Evolutionary conservation across 2,329 filamentous ascomycete species (phyloP).

Genomic region (Leptographium galeiforme): DNA sequence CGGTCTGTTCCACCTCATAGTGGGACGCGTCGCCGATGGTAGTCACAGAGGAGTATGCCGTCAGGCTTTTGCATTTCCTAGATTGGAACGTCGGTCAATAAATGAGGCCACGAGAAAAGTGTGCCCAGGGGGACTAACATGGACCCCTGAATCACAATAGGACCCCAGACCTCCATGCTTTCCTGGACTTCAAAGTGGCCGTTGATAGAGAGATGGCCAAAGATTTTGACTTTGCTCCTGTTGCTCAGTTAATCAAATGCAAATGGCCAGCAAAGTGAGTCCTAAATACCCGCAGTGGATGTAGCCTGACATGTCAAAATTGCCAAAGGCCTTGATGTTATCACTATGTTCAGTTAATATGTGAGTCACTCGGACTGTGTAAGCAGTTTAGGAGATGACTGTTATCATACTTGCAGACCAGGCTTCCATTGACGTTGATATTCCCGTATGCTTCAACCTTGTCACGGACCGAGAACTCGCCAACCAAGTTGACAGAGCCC

Average conservation of each 20-base stretch:
- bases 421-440: conserved; percentile 26
- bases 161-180: conserved; percentile 32
- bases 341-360: conserved; percentile 17
- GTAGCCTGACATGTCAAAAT: conserved; percentile 27
- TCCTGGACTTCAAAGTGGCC: conserved; percentile 28
- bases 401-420: conserved; percentile 26
- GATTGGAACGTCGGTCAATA: not conserved
- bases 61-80: conserved; percentile 28
- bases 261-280: not conserved
- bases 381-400: not conserved
- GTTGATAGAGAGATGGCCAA: conserved; percentile 29
- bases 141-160: conserved; percentile 29
- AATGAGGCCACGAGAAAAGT: not conserved
- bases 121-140: conserved; percentile 19
- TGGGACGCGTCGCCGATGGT: conserved; percentile 30
- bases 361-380: no score
- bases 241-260: conserved; percentile 3
- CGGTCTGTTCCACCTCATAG: conserved; percentile 28
- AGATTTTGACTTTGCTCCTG: conserved; percentile 32
- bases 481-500: conserved; percentile 28
- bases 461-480: conserved; percentile 29
- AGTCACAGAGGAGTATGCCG: conserved; percentile 32
- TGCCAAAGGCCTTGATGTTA: conserved; percentile 32
- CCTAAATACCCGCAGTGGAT: conserved; percentile 21
- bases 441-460: conserved; percentile 32